These are phyloP conservation scores for Didymella sp. DNA, from an alignment of 2,329 filamentous ascomycete species.

Conservation along the genomic window DNA sequence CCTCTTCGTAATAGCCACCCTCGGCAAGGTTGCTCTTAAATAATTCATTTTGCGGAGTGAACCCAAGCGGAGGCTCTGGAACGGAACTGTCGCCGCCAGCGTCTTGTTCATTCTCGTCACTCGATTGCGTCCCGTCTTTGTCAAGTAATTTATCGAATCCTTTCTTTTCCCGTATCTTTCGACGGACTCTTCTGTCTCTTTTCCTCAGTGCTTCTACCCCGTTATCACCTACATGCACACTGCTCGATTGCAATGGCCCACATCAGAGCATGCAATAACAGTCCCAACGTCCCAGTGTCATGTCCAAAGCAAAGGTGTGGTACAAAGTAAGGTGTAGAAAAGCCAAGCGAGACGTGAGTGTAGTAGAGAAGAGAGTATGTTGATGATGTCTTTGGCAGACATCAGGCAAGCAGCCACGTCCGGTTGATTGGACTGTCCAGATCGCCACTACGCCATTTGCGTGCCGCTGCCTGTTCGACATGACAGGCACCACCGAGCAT, in stretches of 20 bases:
- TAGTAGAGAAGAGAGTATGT: not conserved
- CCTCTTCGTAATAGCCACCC: constrained; percentile 5
- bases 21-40: not conserved
- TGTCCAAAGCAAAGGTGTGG: not conserved
- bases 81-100: not conserved
- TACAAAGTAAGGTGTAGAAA: not conserved
- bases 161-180: not conserved
- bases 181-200: constrained; percentile 9
- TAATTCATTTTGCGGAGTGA: not conserved
- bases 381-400: not conserved
- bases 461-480: not conserved
- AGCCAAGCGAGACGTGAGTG: not conserved
- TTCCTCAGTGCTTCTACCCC: constrained; percentile 12
- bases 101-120: not conserved
- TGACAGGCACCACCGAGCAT: too few species aligned
- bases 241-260: constrained; percentile 9
- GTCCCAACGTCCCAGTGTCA: constrained; percentile 26
- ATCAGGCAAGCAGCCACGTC: not conserved
- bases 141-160: not conserved
- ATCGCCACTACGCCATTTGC: not conserved
- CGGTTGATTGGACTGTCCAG: not conserved
- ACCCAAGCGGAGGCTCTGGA: not conserved
- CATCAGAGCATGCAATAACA: constrained; percentile 33
- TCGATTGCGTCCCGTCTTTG: not conserved
- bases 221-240: constrained; percentile 14